Evolutionary conservation across 2,329 filamentous ascomycete genomes (phyloP).

Genomic region (Aspergillus sclerotialis): DNA sequence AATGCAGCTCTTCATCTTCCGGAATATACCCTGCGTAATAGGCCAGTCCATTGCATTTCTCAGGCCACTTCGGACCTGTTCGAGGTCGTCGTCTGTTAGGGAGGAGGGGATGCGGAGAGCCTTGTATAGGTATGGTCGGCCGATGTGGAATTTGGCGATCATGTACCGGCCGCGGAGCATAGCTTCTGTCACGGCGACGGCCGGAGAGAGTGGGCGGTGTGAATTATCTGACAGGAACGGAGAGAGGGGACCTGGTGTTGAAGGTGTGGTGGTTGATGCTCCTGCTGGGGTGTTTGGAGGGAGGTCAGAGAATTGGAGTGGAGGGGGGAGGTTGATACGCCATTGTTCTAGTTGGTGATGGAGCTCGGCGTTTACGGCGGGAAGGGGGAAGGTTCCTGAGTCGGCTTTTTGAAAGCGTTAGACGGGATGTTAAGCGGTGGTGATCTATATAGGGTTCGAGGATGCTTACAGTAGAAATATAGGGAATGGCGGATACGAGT

Average conservation of each 20-base stretch:
- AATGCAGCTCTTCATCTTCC: conserved; percentile 36
- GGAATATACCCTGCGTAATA: conserved; percentile 30
- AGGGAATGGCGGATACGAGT: conserved; percentile 47
- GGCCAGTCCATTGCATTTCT: conserved; percentile 38
- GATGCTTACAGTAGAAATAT: conserved; percentile 40
- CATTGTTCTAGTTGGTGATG: conserved; percentile 51
- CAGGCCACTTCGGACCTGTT: conserved; percentile 32
- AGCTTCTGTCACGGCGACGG: conserved; percentile 28
- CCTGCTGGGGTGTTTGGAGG: conserved; percentile 12
- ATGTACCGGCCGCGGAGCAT: conserved; percentile 31
- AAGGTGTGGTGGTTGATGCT: conserved; percentile 16
- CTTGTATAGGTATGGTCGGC: conserved; percentile 36
- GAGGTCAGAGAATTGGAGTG: conserved; percentile 39
- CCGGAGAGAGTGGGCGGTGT: conserved; percentile 23
- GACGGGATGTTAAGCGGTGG: too few species aligned
- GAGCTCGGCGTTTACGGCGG: conserved; percentile 45
- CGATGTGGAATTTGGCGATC: conserved; percentile 36
- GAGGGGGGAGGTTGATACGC: conserved; percentile 44
- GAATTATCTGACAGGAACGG: conserved; percentile 11
- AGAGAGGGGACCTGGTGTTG: conserved; percentile 11
- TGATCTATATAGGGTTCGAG: too few species aligned
- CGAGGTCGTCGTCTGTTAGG: conserved; percentile 33
- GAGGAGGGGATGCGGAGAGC: conserved; percentile 31
- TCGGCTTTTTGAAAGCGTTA: conserved; percentile 21
- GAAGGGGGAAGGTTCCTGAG: conserved; percentile 39